Conservation (phyloP, 2,329 filamentous ascomycete species). For the Fusarium papillatum region DNA sequence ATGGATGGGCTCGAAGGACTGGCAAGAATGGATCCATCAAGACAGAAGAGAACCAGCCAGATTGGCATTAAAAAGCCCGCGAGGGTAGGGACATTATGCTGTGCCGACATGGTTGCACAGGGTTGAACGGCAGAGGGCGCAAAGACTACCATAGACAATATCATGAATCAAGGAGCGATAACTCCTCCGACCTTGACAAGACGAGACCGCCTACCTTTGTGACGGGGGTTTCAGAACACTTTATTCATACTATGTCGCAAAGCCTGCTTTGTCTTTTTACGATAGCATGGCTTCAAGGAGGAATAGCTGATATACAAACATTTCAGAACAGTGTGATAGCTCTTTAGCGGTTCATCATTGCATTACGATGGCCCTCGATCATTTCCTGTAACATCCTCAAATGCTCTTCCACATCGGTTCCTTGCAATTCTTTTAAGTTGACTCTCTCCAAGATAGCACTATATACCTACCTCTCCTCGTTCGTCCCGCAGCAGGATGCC, state of each 20-base stretch:
- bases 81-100: slow-evolving; percentile 1
- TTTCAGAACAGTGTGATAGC: background rate
- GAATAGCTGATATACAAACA: background rate
- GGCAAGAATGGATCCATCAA: background rate
- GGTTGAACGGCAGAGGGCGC: background rate
- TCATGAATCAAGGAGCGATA: background rate
- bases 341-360: background rate
- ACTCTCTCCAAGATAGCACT: background rate
- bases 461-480: background rate
- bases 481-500: background rate
- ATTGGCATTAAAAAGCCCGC: slow-evolving; percentile 6
- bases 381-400: background rate
- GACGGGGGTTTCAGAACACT: background rate
- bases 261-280: background rate
- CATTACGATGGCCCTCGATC: background rate
- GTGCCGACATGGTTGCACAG: background rate
- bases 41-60: background rate
- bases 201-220: background rate
- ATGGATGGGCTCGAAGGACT: background rate
- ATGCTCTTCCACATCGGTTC: background rate
- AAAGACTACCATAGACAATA: background rate
- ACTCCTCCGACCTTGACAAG: background rate
- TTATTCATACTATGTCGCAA: background rate
- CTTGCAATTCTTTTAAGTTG: background rate
- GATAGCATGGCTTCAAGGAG: background rate